These are phyloP conservation scores for Dactylellina parvicollis DNA, from an alignment of 2,329 filamentous ascomycete genomes.

Conservation along the genomic window DNA sequence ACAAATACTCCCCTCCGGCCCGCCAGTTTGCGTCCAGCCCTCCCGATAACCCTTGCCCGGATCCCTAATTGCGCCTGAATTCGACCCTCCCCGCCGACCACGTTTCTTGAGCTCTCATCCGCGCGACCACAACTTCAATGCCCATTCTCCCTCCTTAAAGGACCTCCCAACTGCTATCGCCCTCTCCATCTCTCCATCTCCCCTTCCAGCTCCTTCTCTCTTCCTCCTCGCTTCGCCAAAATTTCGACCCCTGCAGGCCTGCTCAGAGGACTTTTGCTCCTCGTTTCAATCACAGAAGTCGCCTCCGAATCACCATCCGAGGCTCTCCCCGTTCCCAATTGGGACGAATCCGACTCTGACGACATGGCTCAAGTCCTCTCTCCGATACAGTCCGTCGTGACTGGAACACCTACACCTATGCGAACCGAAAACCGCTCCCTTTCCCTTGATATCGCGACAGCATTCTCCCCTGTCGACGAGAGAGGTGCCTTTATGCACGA, in stretches of 20 bases:
- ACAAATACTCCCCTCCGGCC: neutral
- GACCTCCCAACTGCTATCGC: slow-evolving; percentile 1
- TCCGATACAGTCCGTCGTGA: slow-evolving; percentile 39
- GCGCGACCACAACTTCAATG: slow-evolving; percentile 28
- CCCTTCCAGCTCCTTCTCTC: neutral
- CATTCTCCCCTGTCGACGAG: slow-evolving; percentile 87
- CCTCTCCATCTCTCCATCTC: slow-evolving; percentile 2
- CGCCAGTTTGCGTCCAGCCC: neutral
- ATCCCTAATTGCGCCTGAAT: too few relatives aligned
- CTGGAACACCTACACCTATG: slow-evolving; percentile 23
- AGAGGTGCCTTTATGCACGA: slow-evolving; percentile 97
- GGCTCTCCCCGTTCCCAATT: slow-evolving; percentile 15
- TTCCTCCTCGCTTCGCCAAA: slow-evolving; percentile 23
- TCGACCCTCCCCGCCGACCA: slow-evolving; percentile 23
- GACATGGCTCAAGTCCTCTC: slow-evolving; percentile 51
- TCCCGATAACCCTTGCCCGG: too few relatives aligned
- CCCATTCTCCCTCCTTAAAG: slow-evolving; percentile 31
- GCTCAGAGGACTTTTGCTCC: slow-evolving; percentile 47
- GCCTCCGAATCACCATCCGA: slow-evolving; percentile 23
- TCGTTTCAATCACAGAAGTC: slow-evolving; percentile 47
- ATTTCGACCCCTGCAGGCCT: slow-evolving; percentile 41
- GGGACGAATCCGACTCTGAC: slow-evolving; percentile 8
- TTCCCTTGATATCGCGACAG: slow-evolving; percentile 57
- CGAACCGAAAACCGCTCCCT: slow-evolving; percentile 49
- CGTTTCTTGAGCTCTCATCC: slow-evolving; percentile 19